Base-by-base conservation (phyloP, 345 rosid genomes). In the Acer yangbiense region DNA sequence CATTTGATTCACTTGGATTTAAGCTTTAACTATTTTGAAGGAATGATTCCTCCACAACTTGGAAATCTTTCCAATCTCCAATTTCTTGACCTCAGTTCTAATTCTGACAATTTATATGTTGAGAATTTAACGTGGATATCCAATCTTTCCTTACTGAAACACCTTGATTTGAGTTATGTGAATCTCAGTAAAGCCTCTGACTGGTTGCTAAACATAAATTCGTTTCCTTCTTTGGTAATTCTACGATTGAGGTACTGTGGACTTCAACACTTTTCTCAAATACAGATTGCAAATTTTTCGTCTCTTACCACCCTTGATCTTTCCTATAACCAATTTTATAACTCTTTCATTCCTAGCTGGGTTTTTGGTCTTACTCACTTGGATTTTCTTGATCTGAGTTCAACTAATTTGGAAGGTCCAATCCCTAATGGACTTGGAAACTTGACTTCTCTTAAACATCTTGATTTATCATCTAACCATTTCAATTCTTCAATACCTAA, bases 261-360 rank as follows among this genome's bases (percentile, higher is more conserved):
- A 3, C 69, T 77, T 44, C 12, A 2, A 17, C 69, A 11, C 0
- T 0, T 63, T 54, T 54, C 77, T 46, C 18, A 57, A 1, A 1
- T 44, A 6, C 44, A 46, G 3, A 0, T n/a, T 50, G 62, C 65
- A 2, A 82, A 82, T 61, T 44, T 82, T 6, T 62, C 84, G 1
- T 79, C 82, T 16, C 81, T 86, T 41, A 21, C 14, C 0, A 0
- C 68, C 8, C 85, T 86, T n/a, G 83, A 86, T 78, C 64, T 83
- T 35, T 77, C 77, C 0, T 0, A 0, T 2, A 80, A 86, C 46
- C 0, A 3, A 23, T 23, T 23, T 21, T 72, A 2, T 13, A 65
- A 78, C n/a, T 21, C 68, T 39, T 63, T 32, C 2, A n/a, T 77
- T 61, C 70, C 50, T 32, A 17, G 14, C 3, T 82, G 82, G 85